These are phyloP conservation scores for Achlya hypogyna DNA, from an alignment of 352 stramenopile genomes.

Conservation along the genomic window DNA sequence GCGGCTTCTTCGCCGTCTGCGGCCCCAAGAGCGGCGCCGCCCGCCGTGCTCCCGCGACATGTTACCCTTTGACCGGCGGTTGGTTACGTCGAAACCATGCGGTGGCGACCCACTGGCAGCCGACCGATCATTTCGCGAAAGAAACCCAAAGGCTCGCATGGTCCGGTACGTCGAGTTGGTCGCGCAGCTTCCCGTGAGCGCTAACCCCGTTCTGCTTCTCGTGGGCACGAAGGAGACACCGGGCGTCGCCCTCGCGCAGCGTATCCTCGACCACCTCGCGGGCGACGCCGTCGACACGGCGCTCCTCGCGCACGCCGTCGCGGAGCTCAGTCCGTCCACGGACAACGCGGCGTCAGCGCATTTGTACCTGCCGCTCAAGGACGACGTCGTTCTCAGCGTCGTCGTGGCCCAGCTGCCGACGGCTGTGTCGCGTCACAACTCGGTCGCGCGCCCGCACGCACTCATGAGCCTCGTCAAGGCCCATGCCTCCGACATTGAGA, in stretches of 20 bases:
- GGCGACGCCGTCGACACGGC: not conserved
- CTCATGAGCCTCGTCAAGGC: slow-evolving; percentile 54
- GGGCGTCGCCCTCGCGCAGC: not conserved
- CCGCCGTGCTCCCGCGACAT: not conserved
- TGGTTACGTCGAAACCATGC: not conserved
- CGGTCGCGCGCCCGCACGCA: slow-evolving; percentile 56
- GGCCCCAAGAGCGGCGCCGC: not conserved
- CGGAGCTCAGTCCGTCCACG: slow-evolving; percentile 27
- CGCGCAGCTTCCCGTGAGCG: not conserved
- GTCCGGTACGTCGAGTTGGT: slow-evolving; percentile 6
- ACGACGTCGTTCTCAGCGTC: slow-evolving; percentile 25
- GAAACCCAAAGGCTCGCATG: not conserved
- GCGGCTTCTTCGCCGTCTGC: no score
- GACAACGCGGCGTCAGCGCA: slow-evolving; percentile 41
- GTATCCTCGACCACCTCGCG: slow-evolving; percentile 3
- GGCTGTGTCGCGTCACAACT: slow-evolving; percentile 67
- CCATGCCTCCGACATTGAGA: slow-evolving; percentile 24
- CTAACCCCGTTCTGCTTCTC: not conserved
- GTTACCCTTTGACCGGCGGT: not conserved
- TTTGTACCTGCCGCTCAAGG: slow-evolving; percentile 33
- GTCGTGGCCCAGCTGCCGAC: slow-evolving; percentile 52
- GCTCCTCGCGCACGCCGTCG: slow-evolving; percentile 44
- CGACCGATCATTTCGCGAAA: not conserved
- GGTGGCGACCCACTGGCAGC: not conserved
- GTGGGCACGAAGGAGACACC: slow-evolving; percentile 16